Conservation (phyloP, 495 filamentous ascomycete species). For the Penicillium fimorum region DNA sequence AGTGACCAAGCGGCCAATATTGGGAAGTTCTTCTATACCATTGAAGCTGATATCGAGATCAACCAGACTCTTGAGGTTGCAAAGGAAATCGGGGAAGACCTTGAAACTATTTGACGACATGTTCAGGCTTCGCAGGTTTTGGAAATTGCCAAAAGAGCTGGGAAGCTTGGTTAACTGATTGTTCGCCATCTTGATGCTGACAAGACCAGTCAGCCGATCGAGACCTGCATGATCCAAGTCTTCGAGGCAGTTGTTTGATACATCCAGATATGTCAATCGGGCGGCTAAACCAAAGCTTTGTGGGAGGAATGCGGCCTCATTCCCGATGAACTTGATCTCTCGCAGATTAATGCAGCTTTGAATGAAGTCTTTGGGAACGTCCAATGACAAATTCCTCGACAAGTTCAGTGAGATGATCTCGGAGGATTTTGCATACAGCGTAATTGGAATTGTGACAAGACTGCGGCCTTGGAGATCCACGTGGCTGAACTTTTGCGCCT, state of each 20-base stretch:
- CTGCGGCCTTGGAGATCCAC: slow-evolving; percentile 91
- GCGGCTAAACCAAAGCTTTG: slow-evolving; percentile 78
- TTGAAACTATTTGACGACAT: slow-evolving; percentile 90
- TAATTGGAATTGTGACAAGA: slow-evolving; percentile 91
- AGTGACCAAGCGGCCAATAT: slow-evolving; percentile 71
- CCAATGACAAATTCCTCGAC: slow-evolving; percentile 84
- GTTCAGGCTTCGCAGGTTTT: slow-evolving; percentile 74
- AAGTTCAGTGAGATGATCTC: slow-evolving; percentile 96
- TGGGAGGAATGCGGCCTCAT: slow-evolving; percentile 86
- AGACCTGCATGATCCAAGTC: slow-evolving; percentile 81
- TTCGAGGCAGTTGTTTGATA: slow-evolving; percentile 91
- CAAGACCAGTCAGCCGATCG: slow-evolving; percentile 64
- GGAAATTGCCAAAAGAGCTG: slow-evolving; percentile 74
- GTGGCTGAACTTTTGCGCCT: slow-evolving; percentile 85
- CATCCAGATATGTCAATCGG: slow-evolving; percentile 81
- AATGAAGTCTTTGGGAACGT: slow-evolving; percentile 95
- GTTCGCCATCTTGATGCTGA: slow-evolving; percentile 90
- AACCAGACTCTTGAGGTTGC: slow-evolving; percentile 75
- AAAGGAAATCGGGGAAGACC: slow-evolving; percentile 79
- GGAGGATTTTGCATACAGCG: slow-evolving; percentile 82
- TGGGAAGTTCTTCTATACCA: slow-evolving; percentile 70
- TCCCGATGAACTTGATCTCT: slow-evolving; percentile 91
- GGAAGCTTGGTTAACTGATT: slow-evolving; percentile 80
- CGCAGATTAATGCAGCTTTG: slow-evolving; percentile 86
- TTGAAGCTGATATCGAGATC: slow-evolving; percentile 99